Evolutionary conservation across 2,329 filamentous ascomycete genomes (phyloP), one percentile per base, ranked within the genome.

Genomic region (Pseudocercospora pini-densiflorae): DNA sequence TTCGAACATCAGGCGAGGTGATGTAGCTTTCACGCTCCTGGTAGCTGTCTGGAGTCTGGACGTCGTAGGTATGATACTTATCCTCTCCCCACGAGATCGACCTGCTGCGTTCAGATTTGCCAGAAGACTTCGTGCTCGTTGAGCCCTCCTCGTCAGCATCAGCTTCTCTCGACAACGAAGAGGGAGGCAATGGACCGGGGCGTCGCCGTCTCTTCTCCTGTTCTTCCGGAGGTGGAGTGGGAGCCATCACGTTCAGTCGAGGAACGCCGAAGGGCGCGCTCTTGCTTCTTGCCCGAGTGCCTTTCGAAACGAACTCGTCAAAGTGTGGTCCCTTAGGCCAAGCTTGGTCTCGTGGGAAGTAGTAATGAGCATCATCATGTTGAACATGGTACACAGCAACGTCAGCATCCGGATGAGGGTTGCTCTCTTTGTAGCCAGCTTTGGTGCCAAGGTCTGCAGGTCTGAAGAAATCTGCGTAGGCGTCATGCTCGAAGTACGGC

Each of bases 221-320:
- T 23, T 58, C 54, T 19, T 58, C 54, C 5, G 54, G 54, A 9
- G 84, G 84, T 21, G 87, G 87, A 6, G 87, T 89, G 2, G 87
- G 85, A 55, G 85, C 82, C 61, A 88, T 86, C 24, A 88, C 77
- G 51, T 84, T 86, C 16, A 89, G 78, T n/a, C 73, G 76, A 10
- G 86, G 86, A 21, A 88, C 82, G 76, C 70, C 61, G 74, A 76
- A 68, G 6, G 72, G 73, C 19, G 72, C 71, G 61, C 68, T 62
- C 62, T 65, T 66, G 62, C 69, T 71, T 45, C 58, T 66, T 14
- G 64, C 68, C 8, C 54, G 54, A 36, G 54, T 58, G 7, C 54
- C 54, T 40, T 33, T 58, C 27, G 54, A 33, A 16, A 58, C 54
- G 24, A 36, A 58, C 19, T 58, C 54, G 9, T 58, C 54, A 36